Evolutionary conservation across 2,329 filamentous ascomycete genomes (phyloP).

Genomic region (Whalleya microplaca): DNA sequence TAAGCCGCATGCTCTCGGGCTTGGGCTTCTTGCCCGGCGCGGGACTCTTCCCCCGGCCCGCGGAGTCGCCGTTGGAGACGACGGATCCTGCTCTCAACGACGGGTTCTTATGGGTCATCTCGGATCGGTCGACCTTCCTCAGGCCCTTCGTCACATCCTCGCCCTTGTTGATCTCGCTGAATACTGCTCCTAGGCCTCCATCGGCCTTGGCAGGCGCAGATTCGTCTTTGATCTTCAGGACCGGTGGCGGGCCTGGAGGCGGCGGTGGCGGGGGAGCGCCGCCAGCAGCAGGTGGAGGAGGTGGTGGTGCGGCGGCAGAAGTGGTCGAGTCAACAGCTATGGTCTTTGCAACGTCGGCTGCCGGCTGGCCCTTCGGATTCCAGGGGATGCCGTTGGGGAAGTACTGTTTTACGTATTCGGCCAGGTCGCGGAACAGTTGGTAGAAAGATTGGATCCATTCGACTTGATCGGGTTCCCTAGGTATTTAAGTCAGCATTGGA

Average conservation of each 20-base stretch:
- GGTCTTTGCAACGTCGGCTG: conserved; percentile 66
- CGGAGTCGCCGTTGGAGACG: conserved; percentile 63
- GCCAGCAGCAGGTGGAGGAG: conserved; percentile 55
- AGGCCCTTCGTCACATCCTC: conserved; percentile 85
- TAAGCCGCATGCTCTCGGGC: conserved; percentile 81
- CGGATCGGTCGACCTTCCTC: conserved; percentile 89
- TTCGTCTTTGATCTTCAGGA: conserved; percentile 60
- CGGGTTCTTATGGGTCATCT: conserved; percentile 99
- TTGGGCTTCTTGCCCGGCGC: conserved; percentile 87
- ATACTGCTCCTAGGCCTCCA: conserved; percentile 81
- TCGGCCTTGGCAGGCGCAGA: conserved; percentile 48
- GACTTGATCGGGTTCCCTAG: conserved; percentile 70
- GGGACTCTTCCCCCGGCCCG: conserved; percentile 75
- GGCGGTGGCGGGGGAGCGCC: conserved; percentile 70
- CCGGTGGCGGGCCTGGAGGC: conserved; percentile 70
- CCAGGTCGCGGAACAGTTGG: conserved; percentile 81
- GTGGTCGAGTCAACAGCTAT: conserved; percentile 52
- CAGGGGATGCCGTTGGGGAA: conserved; percentile 80
- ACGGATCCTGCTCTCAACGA: conserved; percentile 74
- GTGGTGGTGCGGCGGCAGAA: conserved; percentile 51
- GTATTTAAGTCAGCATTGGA: conserved; percentile 16
- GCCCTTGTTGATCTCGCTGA: conserved; percentile 88
- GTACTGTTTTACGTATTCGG: conserved; percentile 82
- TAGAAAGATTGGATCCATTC: conserved; percentile 95
- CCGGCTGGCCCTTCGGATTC: conserved; percentile 79